phyloP scores from a whole-genome alignment of 1,139 yeast species.

The Suhomyces guaymorum region DNA sequence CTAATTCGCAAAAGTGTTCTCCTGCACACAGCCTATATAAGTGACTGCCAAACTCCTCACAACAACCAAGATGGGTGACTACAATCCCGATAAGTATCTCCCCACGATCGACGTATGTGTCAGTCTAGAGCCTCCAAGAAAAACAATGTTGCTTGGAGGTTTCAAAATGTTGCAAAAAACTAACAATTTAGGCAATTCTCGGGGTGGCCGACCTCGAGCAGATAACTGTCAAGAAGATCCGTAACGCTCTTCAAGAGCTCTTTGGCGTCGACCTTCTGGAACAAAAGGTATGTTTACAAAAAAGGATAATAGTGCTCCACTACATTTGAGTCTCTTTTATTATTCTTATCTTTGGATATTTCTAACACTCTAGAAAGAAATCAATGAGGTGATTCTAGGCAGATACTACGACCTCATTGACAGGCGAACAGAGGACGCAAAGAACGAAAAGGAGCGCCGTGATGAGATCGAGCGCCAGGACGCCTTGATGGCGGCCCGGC shows the following conservation, averaged over 20 bases:
- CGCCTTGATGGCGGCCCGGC: conserved; percentile 47
- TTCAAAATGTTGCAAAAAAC: too few relatives aligned
- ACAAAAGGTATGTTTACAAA: conserved; percentile 41
- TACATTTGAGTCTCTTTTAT: too few relatives aligned
- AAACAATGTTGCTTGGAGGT: too few relatives aligned
- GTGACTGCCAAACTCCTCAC: conserved; percentile 3
- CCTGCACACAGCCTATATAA: conserved; percentile 3
- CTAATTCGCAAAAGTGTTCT: background rate
- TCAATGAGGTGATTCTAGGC: conserved; percentile 61
- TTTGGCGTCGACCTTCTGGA: conserved; percentile 57
- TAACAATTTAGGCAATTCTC: conserved; percentile 61
- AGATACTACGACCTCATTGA: conserved; percentile 56
- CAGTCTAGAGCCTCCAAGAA: too few relatives aligned
- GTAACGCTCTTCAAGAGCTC: conserved; percentile 69
- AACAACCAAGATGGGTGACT: conserved; percentile 19
- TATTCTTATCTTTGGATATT: too few relatives aligned
- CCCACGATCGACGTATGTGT: conserved; percentile 65
- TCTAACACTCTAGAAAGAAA: conserved; percentile 43
- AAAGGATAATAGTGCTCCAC: background rate
- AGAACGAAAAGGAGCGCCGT: conserved; percentile 26
- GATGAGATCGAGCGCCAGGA: conserved; percentile 42
- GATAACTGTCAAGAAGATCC: conserved; percentile 69
- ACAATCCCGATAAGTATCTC: conserved; percentile 40
- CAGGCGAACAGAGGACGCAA: conserved; percentile 32
- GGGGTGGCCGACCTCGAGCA: conserved; percentile 72